Evolutionary conservation across 2,329 filamentous ascomycete species (phyloP).

Genomic region (Pestalotiopsis sp.): DNA sequence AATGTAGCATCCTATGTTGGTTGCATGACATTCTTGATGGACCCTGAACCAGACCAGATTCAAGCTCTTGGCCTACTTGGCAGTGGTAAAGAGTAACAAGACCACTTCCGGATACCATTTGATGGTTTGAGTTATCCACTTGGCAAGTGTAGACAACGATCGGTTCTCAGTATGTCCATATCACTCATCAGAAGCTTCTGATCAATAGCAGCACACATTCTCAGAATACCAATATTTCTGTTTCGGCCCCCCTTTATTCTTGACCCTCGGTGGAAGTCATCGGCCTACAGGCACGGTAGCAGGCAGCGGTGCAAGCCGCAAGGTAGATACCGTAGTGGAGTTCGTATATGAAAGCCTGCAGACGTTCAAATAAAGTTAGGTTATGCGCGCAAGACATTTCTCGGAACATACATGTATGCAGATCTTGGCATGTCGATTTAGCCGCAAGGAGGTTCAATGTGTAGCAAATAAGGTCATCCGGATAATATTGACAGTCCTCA

Average conservation of each 20-base stretch:
- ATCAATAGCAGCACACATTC: neutral
- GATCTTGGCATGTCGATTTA: constrained; percentile 24
- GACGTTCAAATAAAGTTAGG: constrained; percentile 26
- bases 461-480: constrained; percentile 21
- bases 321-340: constrained; percentile 19
- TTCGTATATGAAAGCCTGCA: constrained; percentile 15
- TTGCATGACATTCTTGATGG: constrained; percentile 25
- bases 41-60: constrained; percentile 18
- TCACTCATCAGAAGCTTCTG: neutral
- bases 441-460: constrained; percentile 25
- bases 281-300: neutral
- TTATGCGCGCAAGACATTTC: neutral
- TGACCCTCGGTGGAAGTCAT: neutral
- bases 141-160: too few species aligned
- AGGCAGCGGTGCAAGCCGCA: neutral
- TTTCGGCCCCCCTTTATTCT: neutral
- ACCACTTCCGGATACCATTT: neutral
- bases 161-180: too few species aligned
- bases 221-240: neutral
- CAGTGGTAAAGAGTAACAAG: neutral
- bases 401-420: constrained; percentile 4
- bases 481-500: constrained; percentile 21
- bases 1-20: constrained; percentile 21
- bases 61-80: constrained; percentile 4
- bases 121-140: neutral